A percentile compares a stretch with the other conserved stretches of the same genome.
These are phyloP conservation scores for Oryza australiensis DNA, from an alignment of 176 grass and related monocot genomes.

Conservation along the genomic window DNA sequence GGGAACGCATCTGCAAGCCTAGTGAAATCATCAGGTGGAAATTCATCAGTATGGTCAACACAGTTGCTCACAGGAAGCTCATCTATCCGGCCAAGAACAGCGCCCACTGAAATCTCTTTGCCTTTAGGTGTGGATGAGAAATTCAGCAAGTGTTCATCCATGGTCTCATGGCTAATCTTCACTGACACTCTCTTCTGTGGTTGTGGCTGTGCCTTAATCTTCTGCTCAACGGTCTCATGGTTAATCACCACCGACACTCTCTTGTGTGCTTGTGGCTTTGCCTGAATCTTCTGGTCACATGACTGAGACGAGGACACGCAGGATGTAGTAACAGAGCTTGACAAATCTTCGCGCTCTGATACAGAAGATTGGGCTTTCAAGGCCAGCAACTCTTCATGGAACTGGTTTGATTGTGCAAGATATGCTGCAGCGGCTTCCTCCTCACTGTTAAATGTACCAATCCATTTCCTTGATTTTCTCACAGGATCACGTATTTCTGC, in stretches of 20 bases:
- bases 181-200: not conserved
- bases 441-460: conserved; percentile 50
- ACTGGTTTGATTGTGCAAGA: not conserved
- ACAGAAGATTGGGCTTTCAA: conserved; percentile 9
- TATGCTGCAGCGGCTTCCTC: conserved; percentile 44
- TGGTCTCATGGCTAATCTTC: conserved; percentile 3
- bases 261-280: not conserved
- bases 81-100: conserved; percentile 9
- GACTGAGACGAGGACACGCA: conserved; percentile 37
- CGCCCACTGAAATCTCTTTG: conserved; percentile 29
- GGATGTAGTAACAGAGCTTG: conserved; percentile 33
- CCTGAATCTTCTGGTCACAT: conserved; percentile 14
- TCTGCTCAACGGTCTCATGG: not conserved
- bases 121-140: not conserved
- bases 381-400: conserved; percentile 30
- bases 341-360: conserved; percentile 23
- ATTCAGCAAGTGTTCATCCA: conserved; percentile 17
- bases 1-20: conserved; percentile 32
- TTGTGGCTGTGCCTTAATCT: conserved; percentile 1
- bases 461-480: conserved; percentile 40
- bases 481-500: conserved; percentile 62
- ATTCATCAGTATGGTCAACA: conserved; percentile 7
- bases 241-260: not conserved
- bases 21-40: conserved; percentile 35
- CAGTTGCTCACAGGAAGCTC: conserved; percentile 20